Base-by-base conservation (phyloP, 768 basidiomycete genomes). In the Lactarius sp. region DNA sequence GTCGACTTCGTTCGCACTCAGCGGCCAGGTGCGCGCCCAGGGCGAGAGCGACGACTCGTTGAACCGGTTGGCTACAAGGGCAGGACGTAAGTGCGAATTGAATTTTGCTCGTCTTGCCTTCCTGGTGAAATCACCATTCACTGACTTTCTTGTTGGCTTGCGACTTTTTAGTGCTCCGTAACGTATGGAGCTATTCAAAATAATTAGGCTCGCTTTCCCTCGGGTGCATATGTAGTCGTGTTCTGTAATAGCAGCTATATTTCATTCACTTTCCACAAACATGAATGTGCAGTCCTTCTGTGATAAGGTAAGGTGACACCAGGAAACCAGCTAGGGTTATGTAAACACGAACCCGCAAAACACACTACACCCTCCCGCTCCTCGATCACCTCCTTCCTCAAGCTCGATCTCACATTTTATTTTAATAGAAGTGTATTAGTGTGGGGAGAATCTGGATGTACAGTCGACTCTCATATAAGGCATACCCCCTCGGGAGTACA, bases 31-130 rank as follows among this genome's bases (percentile, higher is more conserved):
- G 70, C 85, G 97, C 71, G 90, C 93, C 68, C 88, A 90, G 76
- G 96, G 94, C 71, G 96, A 99, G 84, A 84, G 90, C 67, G 97
- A 99, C 72, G 97, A 98, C 76, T 92, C 92, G 52, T 75, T 98
- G 73, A 99, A 99, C 86, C 84, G 94, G 74, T 81, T 98, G 76
- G 94, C 95, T 65, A 97, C 95, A 67, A 87, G 87, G 78, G 92
- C 90, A 68, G 97, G 97, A 68, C 78, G 97, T 99, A 77, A 83
- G 97, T 85, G 56, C 62, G 50, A 52, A 36, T 16, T 56, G 16
- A 33, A 10, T 6, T 2, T 42, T 34, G 16, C 6, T 41, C 6
- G 42, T 58, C 27, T 54, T 56, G 34, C 22, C 52, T 56, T 36
- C 22, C 52, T 64, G 42, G 50, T 49, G 0, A 61, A 39, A 34